phyloP scores from a whole-genome alignment of 345 rosid species.

The Balakata baccata region DNA sequence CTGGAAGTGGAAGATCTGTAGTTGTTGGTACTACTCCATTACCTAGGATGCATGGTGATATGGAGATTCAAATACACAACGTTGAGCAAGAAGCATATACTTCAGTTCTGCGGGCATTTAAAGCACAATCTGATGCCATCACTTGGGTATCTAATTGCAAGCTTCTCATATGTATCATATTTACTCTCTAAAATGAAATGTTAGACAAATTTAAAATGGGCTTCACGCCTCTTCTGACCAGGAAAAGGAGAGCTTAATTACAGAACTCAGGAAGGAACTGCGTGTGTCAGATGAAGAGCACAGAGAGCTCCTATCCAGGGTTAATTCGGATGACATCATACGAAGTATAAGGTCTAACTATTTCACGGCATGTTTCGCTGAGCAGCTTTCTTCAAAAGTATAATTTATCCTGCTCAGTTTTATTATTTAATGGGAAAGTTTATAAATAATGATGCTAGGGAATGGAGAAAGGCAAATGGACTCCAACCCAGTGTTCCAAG shows the following conservation, averaged over 20 bases:
- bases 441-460: slow-evolving; percentile 49
- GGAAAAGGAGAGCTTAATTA: slow-evolving; percentile 94
- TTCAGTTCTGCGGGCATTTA: slow-evolving; percentile 87
- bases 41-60: slow-evolving; percentile 68
- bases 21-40: slow-evolving; percentile 51
- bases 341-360: slow-evolving; percentile 71
- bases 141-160: slow-evolving; percentile 65
- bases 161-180: not conserved
- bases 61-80: slow-evolving; percentile 88
- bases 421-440: slow-evolving; percentile 21
- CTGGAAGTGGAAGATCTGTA: slow-evolving; percentile 86
- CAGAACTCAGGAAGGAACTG: slow-evolving; percentile 93
- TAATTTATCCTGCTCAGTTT: slow-evolving; percentile 22
- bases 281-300: slow-evolving; percentile 98
- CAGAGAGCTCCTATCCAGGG: slow-evolving; percentile 75
- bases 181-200: not conserved
- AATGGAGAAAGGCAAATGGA: slow-evolving; percentile 82
- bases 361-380: slow-evolving; percentile 17
- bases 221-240: slow-evolving; percentile 25
- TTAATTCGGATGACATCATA: slow-evolving; percentile 80
- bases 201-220: not conserved
- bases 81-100: slow-evolving; percentile 93
- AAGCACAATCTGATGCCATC: slow-evolving; percentile 96
- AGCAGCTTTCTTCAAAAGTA: slow-evolving; percentile 8
- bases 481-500: slow-evolving; percentile 61